Conservation (phyloP, 129 eudicot genomes). For the Helianthus tuberosus region DNA sequence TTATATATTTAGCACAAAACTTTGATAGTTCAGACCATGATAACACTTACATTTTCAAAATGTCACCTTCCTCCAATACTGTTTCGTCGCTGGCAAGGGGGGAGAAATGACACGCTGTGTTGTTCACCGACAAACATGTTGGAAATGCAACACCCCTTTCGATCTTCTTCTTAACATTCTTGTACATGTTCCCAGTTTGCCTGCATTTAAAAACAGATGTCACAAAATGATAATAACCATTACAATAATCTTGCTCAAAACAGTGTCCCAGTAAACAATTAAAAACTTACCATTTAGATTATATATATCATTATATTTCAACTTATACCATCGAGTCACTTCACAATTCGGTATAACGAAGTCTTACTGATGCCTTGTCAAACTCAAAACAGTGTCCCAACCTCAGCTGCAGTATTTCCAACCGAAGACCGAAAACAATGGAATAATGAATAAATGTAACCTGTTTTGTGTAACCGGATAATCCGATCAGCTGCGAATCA, state of each 20-base stretch:
- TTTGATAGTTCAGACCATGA: not conserved
- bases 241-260: not conserved
- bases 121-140: slow-evolving; percentile 92
- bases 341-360: too few species aligned
- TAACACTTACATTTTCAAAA: slow-evolving; percentile 75
- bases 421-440: too few species aligned
- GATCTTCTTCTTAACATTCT: slow-evolving; percentile 89
- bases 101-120: slow-evolving; percentile 75
- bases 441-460: too few species aligned
- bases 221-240: not conserved
- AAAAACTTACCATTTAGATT: slow-evolving; percentile 66
- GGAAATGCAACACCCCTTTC: slow-evolving; percentile 95
- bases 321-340: too few species aligned
- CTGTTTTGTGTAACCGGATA: too few species aligned
- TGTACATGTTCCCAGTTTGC: slow-evolving; percentile 82
- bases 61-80: slow-evolving; percentile 79
- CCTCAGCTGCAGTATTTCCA: too few species aligned
- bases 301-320: too few species aligned
- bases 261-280: not conserved
- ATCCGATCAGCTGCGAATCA: too few species aligned
- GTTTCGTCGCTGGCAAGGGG: slow-evolving; percentile 83
- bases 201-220: slow-evolving; percentile 34
- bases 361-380: too few species aligned
- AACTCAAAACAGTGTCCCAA: too few species aligned
- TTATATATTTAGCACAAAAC: not conserved